These are phyloP conservation scores for Plantago major DNA, from an alignment of 257 asterid genomes.

Conservation along the genomic window DNA sequence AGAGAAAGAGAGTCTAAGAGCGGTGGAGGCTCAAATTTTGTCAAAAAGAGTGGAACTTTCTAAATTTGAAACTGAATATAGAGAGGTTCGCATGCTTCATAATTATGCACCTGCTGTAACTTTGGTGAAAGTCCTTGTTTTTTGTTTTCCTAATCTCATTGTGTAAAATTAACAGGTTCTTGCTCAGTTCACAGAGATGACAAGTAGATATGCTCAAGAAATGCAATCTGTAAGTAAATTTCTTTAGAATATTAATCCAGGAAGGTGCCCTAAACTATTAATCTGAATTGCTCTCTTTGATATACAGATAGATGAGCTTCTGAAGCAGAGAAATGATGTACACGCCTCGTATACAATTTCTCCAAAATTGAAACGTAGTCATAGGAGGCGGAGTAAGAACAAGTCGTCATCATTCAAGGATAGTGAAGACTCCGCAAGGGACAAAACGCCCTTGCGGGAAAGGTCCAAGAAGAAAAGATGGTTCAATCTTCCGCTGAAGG, in stretches of 20 bases:
- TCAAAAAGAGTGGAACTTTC: conserved; percentile 88
- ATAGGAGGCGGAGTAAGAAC: conserved; percentile 64
- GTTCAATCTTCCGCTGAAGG: conserved; percentile 80
- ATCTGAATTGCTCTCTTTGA: conserved; percentile 4
- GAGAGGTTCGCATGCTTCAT: conserved; percentile 54
- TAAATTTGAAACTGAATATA: conserved; percentile 87
- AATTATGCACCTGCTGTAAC: not conserved
- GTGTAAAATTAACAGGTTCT: conserved; percentile 51
- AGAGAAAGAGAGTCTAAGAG: conserved; percentile 79
- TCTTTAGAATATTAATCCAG: not conserved
- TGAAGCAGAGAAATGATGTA: conserved; percentile 75
- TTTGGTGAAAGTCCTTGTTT: conserved; percentile 1
- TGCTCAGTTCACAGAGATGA: conserved; percentile 95
- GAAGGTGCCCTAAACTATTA: too few relatives aligned
- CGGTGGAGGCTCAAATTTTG: conserved; percentile 79
- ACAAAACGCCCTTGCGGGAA: conserved; percentile 52
- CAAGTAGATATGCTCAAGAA: conserved; percentile 86
- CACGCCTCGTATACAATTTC: conserved; percentile 72
- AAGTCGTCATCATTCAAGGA: conserved; percentile 50
- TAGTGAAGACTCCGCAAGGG: conserved; percentile 48
- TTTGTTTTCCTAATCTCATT: conserved; percentile 16
- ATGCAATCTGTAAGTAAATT: conserved; percentile 79
- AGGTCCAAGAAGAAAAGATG: conserved; percentile 75
- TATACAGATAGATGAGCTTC: conserved; percentile 83
- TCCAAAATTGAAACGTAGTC: conserved; percentile 59